These are phyloP conservation scores for Daldinia grandis DNA, from an alignment of 495 filamentous ascomycete species.

Conservation along the genomic window DNA sequence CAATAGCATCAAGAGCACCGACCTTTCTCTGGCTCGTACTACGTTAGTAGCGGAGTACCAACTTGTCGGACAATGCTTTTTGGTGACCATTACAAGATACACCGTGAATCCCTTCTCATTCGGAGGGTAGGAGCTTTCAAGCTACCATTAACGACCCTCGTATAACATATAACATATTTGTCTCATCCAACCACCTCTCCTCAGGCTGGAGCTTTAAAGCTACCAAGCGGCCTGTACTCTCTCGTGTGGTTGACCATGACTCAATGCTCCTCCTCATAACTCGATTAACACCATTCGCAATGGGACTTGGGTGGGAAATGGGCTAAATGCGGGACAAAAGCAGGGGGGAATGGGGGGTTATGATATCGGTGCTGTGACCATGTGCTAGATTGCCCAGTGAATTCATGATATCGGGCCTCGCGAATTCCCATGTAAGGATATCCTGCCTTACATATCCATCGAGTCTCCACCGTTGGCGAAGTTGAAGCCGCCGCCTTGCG, in stretches of 20 bases:
- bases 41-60: conserved; percentile 7
- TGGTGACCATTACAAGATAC: conserved; percentile 12
- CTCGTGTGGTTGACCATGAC: conserved; percentile 39
- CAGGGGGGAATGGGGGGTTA: conserved; percentile 34
- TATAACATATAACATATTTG: conserved; percentile 36
- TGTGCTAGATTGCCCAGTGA: conserved; percentile 39
- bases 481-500: conserved; percentile 86
- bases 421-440: conserved; percentile 11
- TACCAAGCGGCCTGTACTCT: conserved; percentile 54
- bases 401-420: conserved; percentile 31
- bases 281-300: conserved; percentile 50
- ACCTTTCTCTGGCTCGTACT: conserved; percentile 21
- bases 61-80: conserved; percentile 14
- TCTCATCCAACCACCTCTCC: conserved; percentile 30
- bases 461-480: conserved; percentile 91
- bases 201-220: conserved; percentile 64
- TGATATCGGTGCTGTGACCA: conserved; percentile 42
- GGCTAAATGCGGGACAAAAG: conserved; percentile 34
- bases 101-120: conserved; percentile 15
- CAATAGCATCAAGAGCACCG: conserved; percentile 17
- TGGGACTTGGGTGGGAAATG: conserved; percentile 41
- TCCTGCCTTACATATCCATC: conserved; percentile 91
- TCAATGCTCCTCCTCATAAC: conserved; percentile 50
- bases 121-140: conserved; percentile 62
- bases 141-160: conserved; percentile 58